A percentile compares a stretch with the other conserved stretches of the same genome.
Evolutionary conservation across 225 moss, liverwort and hornwort species (phyloP).

Genomic region (Rhytidiadelphus loreus): DNA sequence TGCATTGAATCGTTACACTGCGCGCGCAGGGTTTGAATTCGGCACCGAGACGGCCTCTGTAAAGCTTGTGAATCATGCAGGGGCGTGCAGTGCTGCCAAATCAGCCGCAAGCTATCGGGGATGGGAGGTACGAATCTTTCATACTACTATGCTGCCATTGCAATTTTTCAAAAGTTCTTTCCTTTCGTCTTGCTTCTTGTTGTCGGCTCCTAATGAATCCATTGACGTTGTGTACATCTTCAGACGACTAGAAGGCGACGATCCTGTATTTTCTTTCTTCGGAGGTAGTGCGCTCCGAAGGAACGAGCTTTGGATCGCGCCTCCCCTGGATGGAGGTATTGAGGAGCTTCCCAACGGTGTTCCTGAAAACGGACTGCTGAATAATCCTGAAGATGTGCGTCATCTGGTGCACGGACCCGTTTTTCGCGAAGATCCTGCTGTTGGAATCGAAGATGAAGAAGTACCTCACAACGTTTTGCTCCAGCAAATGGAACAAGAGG

Average conservation of each 20-base stretch:
- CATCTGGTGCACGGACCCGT: background rate
- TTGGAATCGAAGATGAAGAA: background rate
- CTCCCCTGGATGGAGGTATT: background rate
- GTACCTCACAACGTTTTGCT: background rate
- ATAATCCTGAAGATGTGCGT: background rate
- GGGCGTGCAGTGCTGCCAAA: slow-evolving; percentile 3
- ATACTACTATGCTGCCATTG: background rate
- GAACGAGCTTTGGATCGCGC: background rate
- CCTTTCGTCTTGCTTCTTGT: background rate
- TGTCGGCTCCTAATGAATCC: background rate
- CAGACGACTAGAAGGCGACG: background rate
- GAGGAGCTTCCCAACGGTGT: background rate
- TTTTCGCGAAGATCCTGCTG: background rate
- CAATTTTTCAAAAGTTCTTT: too few species aligned
- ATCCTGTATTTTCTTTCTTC: background rate
- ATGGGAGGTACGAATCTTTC: background rate
- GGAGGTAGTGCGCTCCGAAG: background rate
- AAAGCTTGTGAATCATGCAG: background rate
- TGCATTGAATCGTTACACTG: background rate
- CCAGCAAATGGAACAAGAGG: background rate
- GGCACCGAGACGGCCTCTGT: background rate
- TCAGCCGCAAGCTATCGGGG: background rate
- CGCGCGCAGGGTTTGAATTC: background rate
- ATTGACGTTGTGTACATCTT: background rate
- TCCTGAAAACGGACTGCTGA: background rate